phyloP scores from a whole-genome alignment of 2,329 filamentous ascomycete genomes.

The Alternaria angustiovoidea region DNA sequence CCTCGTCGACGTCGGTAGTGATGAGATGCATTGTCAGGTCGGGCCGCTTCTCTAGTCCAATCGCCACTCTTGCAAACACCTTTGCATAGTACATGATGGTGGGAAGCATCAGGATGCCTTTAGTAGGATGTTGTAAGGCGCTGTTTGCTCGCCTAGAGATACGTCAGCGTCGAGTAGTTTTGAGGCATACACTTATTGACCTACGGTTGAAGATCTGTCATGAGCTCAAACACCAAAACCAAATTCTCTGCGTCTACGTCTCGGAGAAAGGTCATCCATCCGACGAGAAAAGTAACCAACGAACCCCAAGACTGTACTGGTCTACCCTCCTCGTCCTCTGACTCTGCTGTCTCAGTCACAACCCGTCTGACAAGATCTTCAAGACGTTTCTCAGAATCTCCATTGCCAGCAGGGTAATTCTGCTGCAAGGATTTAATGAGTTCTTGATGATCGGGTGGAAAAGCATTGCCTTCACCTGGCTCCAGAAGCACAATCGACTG shows the following conservation, averaged over 20 bases:
- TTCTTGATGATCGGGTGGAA: conserved; percentile 36
- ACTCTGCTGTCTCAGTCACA: conserved; percentile 55
- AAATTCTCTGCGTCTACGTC: conserved; percentile 81
- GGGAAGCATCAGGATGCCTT: conserved; percentile 82
- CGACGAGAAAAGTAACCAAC: conserved; percentile 79
- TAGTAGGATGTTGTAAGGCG: conserved; percentile 78
- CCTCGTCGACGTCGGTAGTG: conserved; percentile 62
- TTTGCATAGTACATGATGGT: conserved; percentile 84
- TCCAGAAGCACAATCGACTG: conserved; percentile 42
- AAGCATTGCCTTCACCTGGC: conserved; percentile 28
- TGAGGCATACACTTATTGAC: conserved; percentile 40
- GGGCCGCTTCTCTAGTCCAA: conserved; percentile 81
- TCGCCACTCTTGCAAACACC: conserved; percentile 81
- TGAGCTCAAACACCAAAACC: conserved; percentile 75
- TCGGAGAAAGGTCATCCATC: conserved; percentile 82
- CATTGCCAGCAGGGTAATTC: conserved; percentile 33
- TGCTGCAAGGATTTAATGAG: conserved; percentile 37
- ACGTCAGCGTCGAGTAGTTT: conserved; percentile 11
- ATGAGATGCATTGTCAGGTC: conserved; percentile 75
- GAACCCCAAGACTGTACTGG: conserved; percentile 72
- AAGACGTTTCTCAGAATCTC: conserved; percentile 30
- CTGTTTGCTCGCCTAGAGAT: conserved; percentile 73
- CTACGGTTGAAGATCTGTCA: conserved; percentile 79
- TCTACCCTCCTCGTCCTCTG: conserved; percentile 67
- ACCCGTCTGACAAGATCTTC: conserved; percentile 33